Evolutionary conservation across 1,284 basidiomycete species (phyloP), one percentile per base, ranked within the genome.

Genomic region (Ustilago nuda): DNA sequence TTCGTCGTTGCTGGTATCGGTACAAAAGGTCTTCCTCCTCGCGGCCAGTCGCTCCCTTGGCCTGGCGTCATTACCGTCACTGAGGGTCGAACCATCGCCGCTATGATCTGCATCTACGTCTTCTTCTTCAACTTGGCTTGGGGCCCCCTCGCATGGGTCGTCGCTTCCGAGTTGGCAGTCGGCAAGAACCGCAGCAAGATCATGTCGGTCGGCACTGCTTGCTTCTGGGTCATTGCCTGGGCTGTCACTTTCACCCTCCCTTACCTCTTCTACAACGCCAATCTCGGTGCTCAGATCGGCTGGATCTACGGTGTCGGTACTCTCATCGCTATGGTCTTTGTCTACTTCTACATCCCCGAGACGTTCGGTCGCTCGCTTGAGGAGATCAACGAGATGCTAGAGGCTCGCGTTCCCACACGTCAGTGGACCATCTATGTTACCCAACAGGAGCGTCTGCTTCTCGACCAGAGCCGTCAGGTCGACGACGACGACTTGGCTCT

Each of bases 191-290:
- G 87, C 62, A 87, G 86, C 67, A 88, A 87, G 80, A 86, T 87
- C 78, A 86, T 88, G 81, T 85, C 84, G 30, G 78, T 88, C 61
- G 87, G 86, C 46, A 87, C 87, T 11, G 87, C 87, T 8, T 80
- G 81, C 43, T 88, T 88, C 87, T 88, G 87, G 87, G 74, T 88
- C 33, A 76, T 80, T 50, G 87, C 87, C 3, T 88, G 86, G 85
- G 86, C 78, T 12, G 87, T 87, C 50, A 87, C 87, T 5, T 82
- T 82, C 48, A 78, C 78, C 0, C 63, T 83, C 27, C 81, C 81
- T 4, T 81, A 81, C 56, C 70, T 79, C 45, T 83, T 82, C 65
- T 71, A 83, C 67, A 74, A 77, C 43, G 87, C 87, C 23, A 85
- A 84, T 56, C 76, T 88, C 13, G 87, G 87, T 15, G 85, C 87